Base-by-base conservation (phyloP, 139 green algal species). In the Chlorella ohadii region DNA sequence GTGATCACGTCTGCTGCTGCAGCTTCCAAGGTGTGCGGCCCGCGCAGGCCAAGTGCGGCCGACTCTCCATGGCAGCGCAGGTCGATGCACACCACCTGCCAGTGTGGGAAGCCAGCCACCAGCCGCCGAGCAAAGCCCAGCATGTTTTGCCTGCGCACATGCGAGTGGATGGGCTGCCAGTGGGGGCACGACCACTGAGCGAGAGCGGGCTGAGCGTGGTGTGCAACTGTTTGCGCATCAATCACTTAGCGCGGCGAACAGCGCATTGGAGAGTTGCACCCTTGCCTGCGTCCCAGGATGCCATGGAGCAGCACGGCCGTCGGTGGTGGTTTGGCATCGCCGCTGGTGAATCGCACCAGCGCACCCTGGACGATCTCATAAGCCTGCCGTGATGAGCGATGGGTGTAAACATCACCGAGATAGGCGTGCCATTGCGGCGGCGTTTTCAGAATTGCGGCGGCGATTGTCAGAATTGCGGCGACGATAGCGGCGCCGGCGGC, bases 301-400 rank as follows among this genome's bases (percentile, higher is more conserved):
- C 97, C 97, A 86, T 99, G 97, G 12, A 99, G 87, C 34, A 99
- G 88, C 4, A 99, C 96, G 0, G 92, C 93, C 0, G 97, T 99
- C 12, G 97, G 97, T 7, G 94, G 91, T 2, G 84, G 82, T 34
- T 72, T 72, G 36, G 56, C 47, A 23, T 39, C 79, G 25, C 44
- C 65, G 39, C 22, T 65, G 36, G 51, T 78, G 59, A 72, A 86
- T n/a, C 79, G 79, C 41, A 92, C 89, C 47, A 95, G 82, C 28
- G 91, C 59, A 27, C 92, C 92, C 73, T 92, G 72, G 7, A 94
- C 73, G 6, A n/a, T n/a, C n/a, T n/a, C n/a, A n/a, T 94, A 91
- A 6, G 87, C 87, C 80, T 85, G 80, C 25, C n/a, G n/a, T n/a
- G n/a, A n/a, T 22, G 1, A 56, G 33, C 22, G 34, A 27, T 0